A percentile compares a stretch with the other conserved stretches of the same genome.
Conservation (phyloP, 192 early-diverging fungal genomes). For the Linnemannia zychae region DNA sequence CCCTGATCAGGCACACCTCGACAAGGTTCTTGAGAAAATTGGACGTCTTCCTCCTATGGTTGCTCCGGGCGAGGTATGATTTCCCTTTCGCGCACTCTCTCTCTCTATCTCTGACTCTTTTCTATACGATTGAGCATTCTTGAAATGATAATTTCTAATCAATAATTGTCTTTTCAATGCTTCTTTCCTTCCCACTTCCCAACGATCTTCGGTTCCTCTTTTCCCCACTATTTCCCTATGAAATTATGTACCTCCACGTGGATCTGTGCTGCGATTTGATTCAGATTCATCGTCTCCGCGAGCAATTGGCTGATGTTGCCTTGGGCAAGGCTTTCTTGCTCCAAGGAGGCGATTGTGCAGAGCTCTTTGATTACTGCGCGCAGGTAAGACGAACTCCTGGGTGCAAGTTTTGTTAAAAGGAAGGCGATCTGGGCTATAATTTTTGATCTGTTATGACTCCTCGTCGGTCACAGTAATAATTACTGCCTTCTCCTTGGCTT, state of each 20-base stretch:
- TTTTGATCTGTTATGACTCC: conserved; percentile 32
- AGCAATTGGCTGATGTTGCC: conserved; percentile 90
- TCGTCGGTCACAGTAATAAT: conserved; percentile 30
- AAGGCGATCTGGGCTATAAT: neutral
- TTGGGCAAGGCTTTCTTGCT: conserved; percentile 93
- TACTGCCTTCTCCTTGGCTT: neutral
- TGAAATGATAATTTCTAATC: neutral
- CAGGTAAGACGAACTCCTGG: conserved; percentile 62
- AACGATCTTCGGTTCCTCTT: neutral
- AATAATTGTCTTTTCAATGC: neutral
- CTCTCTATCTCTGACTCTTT: neutral
- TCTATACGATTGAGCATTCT: neutral
- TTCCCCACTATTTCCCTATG: neutral
- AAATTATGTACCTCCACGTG: neutral
- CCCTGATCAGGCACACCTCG: conserved; percentile 78
- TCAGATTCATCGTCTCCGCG: conserved; percentile 84
- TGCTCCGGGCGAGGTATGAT: conserved; percentile 80
- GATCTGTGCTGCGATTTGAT: neutral
- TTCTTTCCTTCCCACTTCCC: neutral
- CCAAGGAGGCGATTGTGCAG: conserved; percentile 99
- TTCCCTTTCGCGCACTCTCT: neutral
- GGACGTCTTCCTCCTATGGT: conserved; percentile 91
- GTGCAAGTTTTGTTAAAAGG: neutral
- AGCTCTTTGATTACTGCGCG: conserved; percentile 98
- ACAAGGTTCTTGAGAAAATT: conserved; percentile 82